Base-by-base conservation (phyloP, 108 stramenopile genomes). In the Phaeodactylum tricornutum region DNA sequence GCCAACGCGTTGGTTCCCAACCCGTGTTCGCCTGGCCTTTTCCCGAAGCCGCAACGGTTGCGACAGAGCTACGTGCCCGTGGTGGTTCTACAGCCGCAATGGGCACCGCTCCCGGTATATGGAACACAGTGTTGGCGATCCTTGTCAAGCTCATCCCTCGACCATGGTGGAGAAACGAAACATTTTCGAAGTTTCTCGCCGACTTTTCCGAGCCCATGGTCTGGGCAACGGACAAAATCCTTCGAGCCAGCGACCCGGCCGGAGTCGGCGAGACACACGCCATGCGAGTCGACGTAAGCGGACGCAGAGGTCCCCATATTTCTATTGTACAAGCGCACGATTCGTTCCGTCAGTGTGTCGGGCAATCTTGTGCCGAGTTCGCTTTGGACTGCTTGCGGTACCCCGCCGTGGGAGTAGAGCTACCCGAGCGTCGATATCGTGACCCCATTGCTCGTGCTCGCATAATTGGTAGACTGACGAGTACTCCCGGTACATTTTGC, bases 11-110 rank as follows among this genome's bases (percentile, higher is more conserved):
- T 9, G 75, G 75, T 8, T 66, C 50, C 6, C 63, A 70, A 54
- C 57, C 41, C 41, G 69, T 74, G 19, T 79, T 74, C 55, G 57
- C 69, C 14, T 79, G 77, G 77, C 77, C 77, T 24, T 79, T 79
- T 69, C 77, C 77, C 15, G 77, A 79, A 50, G 77, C 77, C 15
- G 77, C 73, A 15, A 79, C 77, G 11, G 70, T 72, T 23, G 62
- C 70, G 31, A 59, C 45, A 23, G 37, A 67, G 23, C 43, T 78
- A 17, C 23, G 32, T 16, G 47, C 57, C 22, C 14, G 15, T 26
- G 77, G 73, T 5, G 47, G 47, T 22, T 79, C 77, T 14, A 53
- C 25, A 27, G 73, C 77, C 4, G 66, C 59, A 42, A 79, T 79
- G 77, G 77, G 77, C 2, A 79, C 77, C 12, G 73, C 77, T 27